Evolutionary conservation across 2,329 filamentous ascomycete genomes (phyloP), one percentile per base, ranked within the genome.

Genomic region (Colletotrichum lentis): DNA sequence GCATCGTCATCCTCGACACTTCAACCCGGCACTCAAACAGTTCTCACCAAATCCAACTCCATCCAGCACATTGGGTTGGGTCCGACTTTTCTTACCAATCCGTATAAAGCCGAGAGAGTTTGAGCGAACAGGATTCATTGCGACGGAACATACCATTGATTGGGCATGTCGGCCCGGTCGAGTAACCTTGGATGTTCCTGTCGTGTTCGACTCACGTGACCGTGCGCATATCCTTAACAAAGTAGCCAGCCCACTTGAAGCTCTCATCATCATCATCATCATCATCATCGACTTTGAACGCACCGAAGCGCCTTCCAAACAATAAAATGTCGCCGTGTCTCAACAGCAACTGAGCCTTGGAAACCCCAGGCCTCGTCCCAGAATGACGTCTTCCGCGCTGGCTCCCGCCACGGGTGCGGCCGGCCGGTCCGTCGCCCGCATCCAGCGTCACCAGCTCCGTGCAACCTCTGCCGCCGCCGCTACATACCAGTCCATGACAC

Each of bases 201-300:
- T 11, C 8, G 11, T 35, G 35, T 4, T 44, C 14, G 43, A 12
- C 43, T 68, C 65, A 68, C 65, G 65, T 68, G 65, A 68, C 62
- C 55, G 5, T 46, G 62, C 62, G 20, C 20, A 35, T 18, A 20
- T 46, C 53, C 22, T 37, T 22, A 41, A 18, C 12, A 14, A 61
- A 61, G 31, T 10, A 35, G 31, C 62, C 24, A 20, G 31, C 35
- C 57, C 35, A 7, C 35, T 60, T 2, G 46, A 12, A 49, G 44
- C 56, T 59, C 39, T 65, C 41, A 31, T 37, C 56, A 27, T 24
- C 4, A 24, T 24, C 24, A 24, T 24, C 24, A 24, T 24, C 24
- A 24, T 47, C 55, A 39, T 52, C 62, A 44, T 52, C 39, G 41
- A 54, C 27, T 54, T 62, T 46, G 43, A 3, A 35, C 31, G 31